phyloP scores from a whole-genome alignment of 1,139 yeast genomes.

The Geotrichum reessii region DNA sequence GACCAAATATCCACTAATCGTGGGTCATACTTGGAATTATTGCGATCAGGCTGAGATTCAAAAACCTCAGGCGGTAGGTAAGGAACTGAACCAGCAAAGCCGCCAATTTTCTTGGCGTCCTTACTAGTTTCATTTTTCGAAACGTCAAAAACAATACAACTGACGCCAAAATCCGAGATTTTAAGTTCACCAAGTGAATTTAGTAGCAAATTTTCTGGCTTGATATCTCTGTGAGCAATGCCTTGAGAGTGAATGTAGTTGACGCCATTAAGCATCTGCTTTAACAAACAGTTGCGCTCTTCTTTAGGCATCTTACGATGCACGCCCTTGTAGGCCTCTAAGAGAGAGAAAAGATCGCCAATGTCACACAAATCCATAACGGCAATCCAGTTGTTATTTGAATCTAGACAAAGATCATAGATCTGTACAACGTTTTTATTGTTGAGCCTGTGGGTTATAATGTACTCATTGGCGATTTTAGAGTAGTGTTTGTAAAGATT shows the following conservation, averaged over 20 bases:
- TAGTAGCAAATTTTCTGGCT: slow-evolving; percentile 63
- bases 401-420: slow-evolving; percentile 46
- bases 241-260: slow-evolving; percentile 67
- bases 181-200: slow-evolving; percentile 66
- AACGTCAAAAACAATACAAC: slow-evolving; percentile 17
- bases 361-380: slow-evolving; percentile 76
- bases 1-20: slow-evolving; percentile 85
- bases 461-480: slow-evolving; percentile 69
- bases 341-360: slow-evolving; percentile 62
- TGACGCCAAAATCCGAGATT: slow-evolving; percentile 55
- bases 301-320: slow-evolving; percentile 28
- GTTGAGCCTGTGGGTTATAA: slow-evolving; percentile 63
- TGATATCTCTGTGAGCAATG: slow-evolving; percentile 66
- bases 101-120: slow-evolving; percentile 16
- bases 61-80: slow-evolving; percentile 88
- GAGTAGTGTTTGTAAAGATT: slow-evolving; percentile 55
- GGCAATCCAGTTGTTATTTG: slow-evolving; percentile 45
- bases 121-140: slow-evolving; percentile 10
- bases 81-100: slow-evolving; percentile 63
- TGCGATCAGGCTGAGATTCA: slow-evolving; percentile 26
- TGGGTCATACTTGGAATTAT: slow-evolving; percentile 54
- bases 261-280: slow-evolving; percentile 67
- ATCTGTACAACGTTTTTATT: slow-evolving; percentile 66
- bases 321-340: slow-evolving; percentile 37
- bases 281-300: slow-evolving; percentile 59